Evolutionary conservation across 257 asterid species (phyloP), one percentile per base, ranked within the genome.

Genomic region (Handroanthus guayacan): DNA sequence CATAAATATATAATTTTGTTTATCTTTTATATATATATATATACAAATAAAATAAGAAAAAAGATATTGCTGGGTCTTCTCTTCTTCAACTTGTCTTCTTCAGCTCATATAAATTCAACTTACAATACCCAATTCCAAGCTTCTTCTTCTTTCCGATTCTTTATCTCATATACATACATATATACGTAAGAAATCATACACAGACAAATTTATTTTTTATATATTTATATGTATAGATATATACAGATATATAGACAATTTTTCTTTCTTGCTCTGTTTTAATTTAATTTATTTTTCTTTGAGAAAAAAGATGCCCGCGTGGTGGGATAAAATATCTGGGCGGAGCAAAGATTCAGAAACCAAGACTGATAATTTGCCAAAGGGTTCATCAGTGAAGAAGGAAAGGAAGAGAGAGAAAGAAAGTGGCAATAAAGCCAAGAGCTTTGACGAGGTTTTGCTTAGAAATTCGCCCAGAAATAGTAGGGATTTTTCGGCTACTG

Each of bases 391-490:
- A 2, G 67, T 71, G 77, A 85, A 79, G 80, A 55, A 34, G 44
- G 87, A 78, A 9, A 83, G 36, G 74, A 83, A 63, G 67, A 67
- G 72, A 44, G 82, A 43, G 67, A 82, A 61, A 61, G 80, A 80
- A 14, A 64, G 31, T 68, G 83, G 69, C 31, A 71, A 9, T 51
- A 81, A 47, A 75, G 87, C 84, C 69, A 82, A 69, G 83, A 91
- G 95, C 76, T 85, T 86, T 79, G 98, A 92, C 69, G 99, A 89
- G 74, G 78, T 67, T 51, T 50, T 79, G 0, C 63, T 2, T 6
- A 91, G 86, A 62, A 88, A 84, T 78, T 90, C 94, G 20, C 95
- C 95, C 3, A 84, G 97, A 54, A 81, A 78, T 39, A 92, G 97
- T 75, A 69, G 81, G 44, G 98, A 92, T 5, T 88, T 83, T 62